These are phyloP conservation scores for Alopecurus myosuroides DNA, from an alignment of 176 grass and related monocot species.

Conservation along the genomic window DNA sequence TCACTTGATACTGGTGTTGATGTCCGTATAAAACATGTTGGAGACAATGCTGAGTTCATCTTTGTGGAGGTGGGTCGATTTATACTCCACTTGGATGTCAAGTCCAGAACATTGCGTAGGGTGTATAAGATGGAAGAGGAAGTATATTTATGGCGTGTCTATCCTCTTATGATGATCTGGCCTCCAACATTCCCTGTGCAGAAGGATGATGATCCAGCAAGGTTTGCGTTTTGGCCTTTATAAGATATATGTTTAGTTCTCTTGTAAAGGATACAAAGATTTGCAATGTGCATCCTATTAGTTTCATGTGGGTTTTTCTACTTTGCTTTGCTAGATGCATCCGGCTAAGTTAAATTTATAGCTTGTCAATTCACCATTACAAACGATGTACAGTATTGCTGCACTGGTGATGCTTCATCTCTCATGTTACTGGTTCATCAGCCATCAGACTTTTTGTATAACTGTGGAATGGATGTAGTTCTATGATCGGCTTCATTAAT, in stretches of 20 bases:
- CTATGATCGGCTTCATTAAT: too few relatives aligned
- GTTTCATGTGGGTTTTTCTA: not conserved
- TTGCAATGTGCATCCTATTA: not conserved
- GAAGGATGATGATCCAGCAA: not conserved
- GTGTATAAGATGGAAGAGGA: not conserved
- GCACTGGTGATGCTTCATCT: not conserved
- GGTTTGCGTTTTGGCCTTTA: not conserved
- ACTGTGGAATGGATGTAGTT: not conserved
- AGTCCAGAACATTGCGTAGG: not conserved
- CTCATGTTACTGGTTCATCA: not conserved
- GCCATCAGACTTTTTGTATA: not conserved
- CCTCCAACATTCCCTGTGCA: not conserved
- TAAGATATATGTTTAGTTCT: not conserved
- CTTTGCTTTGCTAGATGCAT: not conserved
- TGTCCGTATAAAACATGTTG: not conserved
- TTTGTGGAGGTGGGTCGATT: not conserved
- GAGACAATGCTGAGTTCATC: not conserved
- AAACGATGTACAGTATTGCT: not conserved
- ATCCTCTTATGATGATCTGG: not conserved
- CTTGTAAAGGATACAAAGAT: not conserved
- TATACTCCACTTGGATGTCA: not conserved
- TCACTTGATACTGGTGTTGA: not conserved
- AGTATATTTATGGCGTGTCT: not conserved
- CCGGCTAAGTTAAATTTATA: not conserved
- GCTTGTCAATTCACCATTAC: not conserved